Evolutionary conservation across 2,329 filamentous ascomycete genomes (phyloP).

Genomic region (Beauveria asiatica): DNA sequence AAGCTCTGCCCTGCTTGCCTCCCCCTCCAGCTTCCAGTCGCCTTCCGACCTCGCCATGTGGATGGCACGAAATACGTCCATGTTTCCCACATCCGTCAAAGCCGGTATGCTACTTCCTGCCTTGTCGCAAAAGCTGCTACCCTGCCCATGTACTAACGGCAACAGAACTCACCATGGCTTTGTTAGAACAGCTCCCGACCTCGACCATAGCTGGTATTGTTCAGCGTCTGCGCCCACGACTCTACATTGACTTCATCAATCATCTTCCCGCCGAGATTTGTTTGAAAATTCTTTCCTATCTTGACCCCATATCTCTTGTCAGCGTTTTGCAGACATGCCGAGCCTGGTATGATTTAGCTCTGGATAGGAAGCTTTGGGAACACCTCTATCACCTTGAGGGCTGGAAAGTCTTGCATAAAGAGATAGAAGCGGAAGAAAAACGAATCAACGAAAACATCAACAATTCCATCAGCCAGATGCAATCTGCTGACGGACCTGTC

Average conservation of each 20-base stretch:
- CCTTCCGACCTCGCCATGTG: constrained; percentile 39
- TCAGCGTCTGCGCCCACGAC: constrained; percentile 66
- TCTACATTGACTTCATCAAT: constrained; percentile 86
- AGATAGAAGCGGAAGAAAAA: constrained; percentile 60
- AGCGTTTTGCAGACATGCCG: constrained; percentile 71
- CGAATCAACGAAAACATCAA: constrained; percentile 39
- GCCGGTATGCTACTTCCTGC: constrained; percentile 32
- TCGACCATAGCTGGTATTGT: constrained; percentile 74
- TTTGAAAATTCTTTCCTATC: constrained; percentile 77
- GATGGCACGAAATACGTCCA: constrained; percentile 41
- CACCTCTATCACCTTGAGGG: constrained; percentile 75
- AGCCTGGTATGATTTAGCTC: constrained; percentile 70
- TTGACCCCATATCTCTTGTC: constrained; percentile 73
- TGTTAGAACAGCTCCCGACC: constrained; percentile 71
- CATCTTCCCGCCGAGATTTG: constrained; percentile 86
- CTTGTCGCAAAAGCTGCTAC: background rate
- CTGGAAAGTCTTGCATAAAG: constrained; percentile 63
- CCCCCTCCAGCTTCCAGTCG: constrained; percentile 28
- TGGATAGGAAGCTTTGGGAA: constrained; percentile 83
- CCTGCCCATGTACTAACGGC: background rate
- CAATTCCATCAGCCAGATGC: constrained; percentile 31
- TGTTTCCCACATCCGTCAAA: constrained; percentile 40
- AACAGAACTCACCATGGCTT: constrained; percentile 68
- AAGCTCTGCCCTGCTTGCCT: constrained; percentile 23
- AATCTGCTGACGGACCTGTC: constrained; percentile 41